phyloP scores from a whole-genome alignment of 169 alveolate species.

The Cryptosporidium tyzzeri region DNA sequence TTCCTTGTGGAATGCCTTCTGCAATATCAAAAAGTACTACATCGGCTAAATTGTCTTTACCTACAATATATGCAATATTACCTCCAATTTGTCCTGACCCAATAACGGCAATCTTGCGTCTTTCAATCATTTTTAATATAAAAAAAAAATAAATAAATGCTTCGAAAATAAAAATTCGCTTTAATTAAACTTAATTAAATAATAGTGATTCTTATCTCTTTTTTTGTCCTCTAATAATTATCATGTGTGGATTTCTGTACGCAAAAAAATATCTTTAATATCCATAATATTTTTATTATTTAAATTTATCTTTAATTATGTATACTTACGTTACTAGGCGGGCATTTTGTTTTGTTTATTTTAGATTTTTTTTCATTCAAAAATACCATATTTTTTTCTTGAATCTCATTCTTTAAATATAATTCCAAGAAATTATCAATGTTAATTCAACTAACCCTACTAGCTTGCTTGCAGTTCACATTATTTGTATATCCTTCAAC shows the following conservation, averaged over 20 bases:
- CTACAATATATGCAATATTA: constrained; percentile 81
- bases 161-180: constrained; percentile 12
- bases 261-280: constrained; percentile 21
- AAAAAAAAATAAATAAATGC: background rate
- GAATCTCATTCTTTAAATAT: too few relatives aligned
- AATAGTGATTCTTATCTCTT: background rate
- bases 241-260: constrained; percentile 48
- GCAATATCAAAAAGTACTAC: constrained; percentile 83
- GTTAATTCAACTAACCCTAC: too few relatives aligned
- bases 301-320: background rate
- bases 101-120: constrained; percentile 82
- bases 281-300: background rate
- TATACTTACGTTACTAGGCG: constrained; percentile 4
- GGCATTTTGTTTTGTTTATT: background rate
- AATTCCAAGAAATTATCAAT: too few relatives aligned
- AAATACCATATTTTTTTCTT: too few relatives aligned
- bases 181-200: background rate
- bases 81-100: constrained; percentile 86
- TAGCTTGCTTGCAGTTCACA: too few relatives aligned
- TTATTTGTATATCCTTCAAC: too few relatives aligned
- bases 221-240: constrained; percentile 28
- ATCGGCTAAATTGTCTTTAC: constrained; percentile 82
- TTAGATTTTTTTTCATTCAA: too few relatives aligned
- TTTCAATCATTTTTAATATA: constrained; percentile 71
- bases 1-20: constrained; percentile 84